Evolutionary conservation across 2,329 filamentous ascomycete species (phyloP).

Genomic region (Aspergillus hiratsukae): DNA sequence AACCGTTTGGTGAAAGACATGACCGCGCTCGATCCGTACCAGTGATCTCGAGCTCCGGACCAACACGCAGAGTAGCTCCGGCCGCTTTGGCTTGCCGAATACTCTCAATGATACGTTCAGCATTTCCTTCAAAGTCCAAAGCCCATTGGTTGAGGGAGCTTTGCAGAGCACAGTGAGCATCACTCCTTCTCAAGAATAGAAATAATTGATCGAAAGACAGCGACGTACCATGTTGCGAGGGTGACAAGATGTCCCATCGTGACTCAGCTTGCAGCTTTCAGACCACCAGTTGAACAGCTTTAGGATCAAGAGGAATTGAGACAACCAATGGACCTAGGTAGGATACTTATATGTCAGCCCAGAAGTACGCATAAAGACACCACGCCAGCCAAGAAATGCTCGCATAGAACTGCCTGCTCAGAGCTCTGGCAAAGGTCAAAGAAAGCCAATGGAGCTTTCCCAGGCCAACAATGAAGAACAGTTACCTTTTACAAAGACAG

Average conservation of each 20-base stretch:
- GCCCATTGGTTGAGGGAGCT: slow-evolving; percentile 46
- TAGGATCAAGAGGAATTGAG: background rate
- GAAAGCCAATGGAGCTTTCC: background rate
- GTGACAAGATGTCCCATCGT: slow-evolving; percentile 39
- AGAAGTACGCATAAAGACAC: background rate
- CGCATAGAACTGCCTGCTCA: background rate
- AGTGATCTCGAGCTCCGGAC: slow-evolving; percentile 53
- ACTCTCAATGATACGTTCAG: slow-evolving; percentile 59
- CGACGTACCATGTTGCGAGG: slow-evolving; percentile 42
- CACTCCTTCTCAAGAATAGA: background rate
- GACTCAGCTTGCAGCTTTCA: background rate
- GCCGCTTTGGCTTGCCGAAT: slow-evolving; percentile 57
- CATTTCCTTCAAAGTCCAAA: slow-evolving; percentile 62
- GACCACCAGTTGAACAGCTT: background rate
- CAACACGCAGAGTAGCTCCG: slow-evolving; percentile 59
- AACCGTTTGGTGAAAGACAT: background rate
- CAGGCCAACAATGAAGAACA: background rate
- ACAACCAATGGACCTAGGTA: background rate
- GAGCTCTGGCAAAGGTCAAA: background rate
- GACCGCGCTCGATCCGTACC: slow-evolving; percentile 30
- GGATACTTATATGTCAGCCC: background rate
- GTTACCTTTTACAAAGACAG: background rate
- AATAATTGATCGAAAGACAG: background rate
- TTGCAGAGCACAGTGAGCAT: slow-evolving; percentile 6
- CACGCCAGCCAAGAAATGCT: background rate